Evolutionary conservation across 768 basidiomycete species (phyloP).

Genomic region (Agrocybe praecox): DNA sequence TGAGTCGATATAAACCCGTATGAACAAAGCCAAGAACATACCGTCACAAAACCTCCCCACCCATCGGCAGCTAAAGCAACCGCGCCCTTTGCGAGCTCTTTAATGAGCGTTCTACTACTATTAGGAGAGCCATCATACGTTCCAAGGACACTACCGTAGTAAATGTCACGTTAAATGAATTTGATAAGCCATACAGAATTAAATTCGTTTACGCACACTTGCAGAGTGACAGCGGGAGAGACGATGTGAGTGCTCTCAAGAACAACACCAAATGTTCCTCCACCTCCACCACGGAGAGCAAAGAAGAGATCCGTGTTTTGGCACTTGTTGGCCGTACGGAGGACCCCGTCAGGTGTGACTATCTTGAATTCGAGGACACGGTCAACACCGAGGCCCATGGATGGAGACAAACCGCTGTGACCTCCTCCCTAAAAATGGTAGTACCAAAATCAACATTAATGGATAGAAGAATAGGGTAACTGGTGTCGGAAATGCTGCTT

Average conservation of each 20-base stretch:
- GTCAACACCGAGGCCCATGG: slow-evolving; percentile 18
- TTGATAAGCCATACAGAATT: not conserved
- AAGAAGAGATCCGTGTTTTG: slow-evolving; percentile 48
- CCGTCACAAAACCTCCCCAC: slow-evolving; percentile 23
- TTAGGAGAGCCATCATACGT: slow-evolving; percentile 13
- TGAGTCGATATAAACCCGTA: too few species aligned
- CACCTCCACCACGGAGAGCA: slow-evolving; percentile 46
- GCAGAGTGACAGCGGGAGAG: slow-evolving; percentile 13
- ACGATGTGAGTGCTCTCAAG: slow-evolving; percentile 20
- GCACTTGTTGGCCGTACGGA: slow-evolving; percentile 39
- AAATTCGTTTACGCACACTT: slow-evolving; percentile 12
- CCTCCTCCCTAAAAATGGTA: slow-evolving; percentile 15
- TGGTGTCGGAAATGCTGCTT: not conserved
- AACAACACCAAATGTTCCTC: slow-evolving; percentile 44
- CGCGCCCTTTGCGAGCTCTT: slow-evolving; percentile 15
- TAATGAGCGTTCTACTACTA: slow-evolving; percentile 13
- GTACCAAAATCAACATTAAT: not conserved
- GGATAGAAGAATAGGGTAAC: too few species aligned
- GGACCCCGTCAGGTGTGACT: slow-evolving; percentile 46
- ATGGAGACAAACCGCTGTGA: slow-evolving; percentile 16
- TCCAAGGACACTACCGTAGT: slow-evolving; percentile 13
- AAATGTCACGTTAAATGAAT: not conserved
- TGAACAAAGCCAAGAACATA: not conserved
- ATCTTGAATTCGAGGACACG: slow-evolving; percentile 27
- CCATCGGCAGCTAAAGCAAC: slow-evolving; percentile 18